Conservation (phyloP, 805 yeast species). For the Debaryomyces hansenii region DNA sequence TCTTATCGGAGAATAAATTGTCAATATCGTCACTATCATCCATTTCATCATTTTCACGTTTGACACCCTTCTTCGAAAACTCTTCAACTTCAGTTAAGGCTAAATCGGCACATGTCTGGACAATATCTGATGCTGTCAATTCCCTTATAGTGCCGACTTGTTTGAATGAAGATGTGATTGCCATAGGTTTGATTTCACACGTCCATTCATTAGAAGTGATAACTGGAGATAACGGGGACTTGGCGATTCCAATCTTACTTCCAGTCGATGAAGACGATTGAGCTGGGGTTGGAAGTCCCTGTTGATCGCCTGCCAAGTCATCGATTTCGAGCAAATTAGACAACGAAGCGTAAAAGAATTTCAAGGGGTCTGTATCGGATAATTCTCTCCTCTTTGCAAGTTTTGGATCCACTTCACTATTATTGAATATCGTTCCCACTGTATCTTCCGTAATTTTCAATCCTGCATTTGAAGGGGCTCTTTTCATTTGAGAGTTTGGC, state of each 20-base stretch:
- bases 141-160: conserved; percentile 42
- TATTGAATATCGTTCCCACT: conserved; percentile 24
- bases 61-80: conserved; percentile 10
- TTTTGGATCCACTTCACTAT: conserved; percentile 36
- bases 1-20: conserved; percentile 37
- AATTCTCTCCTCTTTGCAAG: conserved; percentile 48
- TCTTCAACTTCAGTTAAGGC: conserved; percentile 7
- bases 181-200: conserved; percentile 46
- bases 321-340: conserved; percentile 50
- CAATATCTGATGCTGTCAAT: conserved; percentile 24
- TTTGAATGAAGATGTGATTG: conserved; percentile 46
- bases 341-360: conserved; percentile 51
- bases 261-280: conserved; percentile 10
- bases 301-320: conserved; percentile 19
- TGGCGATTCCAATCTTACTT: conserved; percentile 6
- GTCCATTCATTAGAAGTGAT: conserved; percentile 34
- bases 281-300: conserved; percentile 14
- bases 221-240: conserved; percentile 41
- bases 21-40: conserved; percentile 34
- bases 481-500: conserved; percentile 24
- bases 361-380: conserved; percentile 45
- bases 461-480: conserved; percentile 4
- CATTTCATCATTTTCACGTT: conserved; percentile 21
- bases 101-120: conserved; percentile 20
- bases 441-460: conserved; percentile 8